phyloP scores from a whole-genome alignment of 2,329 filamentous ascomycete genomes.

The Penicillium sp. region DNA sequence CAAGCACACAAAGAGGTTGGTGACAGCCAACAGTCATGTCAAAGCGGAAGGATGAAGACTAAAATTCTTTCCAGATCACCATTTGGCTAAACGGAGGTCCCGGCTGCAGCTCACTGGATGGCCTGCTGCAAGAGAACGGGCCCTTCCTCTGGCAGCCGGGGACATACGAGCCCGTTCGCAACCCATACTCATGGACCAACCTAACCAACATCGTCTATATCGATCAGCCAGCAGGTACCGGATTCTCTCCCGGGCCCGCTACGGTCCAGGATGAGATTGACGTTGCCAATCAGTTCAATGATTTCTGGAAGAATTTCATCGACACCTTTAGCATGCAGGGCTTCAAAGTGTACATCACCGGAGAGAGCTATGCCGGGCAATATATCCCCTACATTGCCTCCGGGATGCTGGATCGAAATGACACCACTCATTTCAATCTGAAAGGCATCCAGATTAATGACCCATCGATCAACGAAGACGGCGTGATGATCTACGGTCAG shows the following conservation, averaged over 20 bases:
- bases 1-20: slow-evolving; percentile 41
- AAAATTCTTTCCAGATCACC: slow-evolving; percentile 30
- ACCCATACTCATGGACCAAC: slow-evolving; percentile 68
- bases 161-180: slow-evolving; percentile 61
- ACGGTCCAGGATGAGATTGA: slow-evolving; percentile 66
- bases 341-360: slow-evolving; percentile 69
- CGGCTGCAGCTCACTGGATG: slow-evolving; percentile 59
- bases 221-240: slow-evolving; percentile 53
- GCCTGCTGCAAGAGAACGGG: slow-evolving; percentile 71
- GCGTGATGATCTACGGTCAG: slow-evolving; percentile 50
- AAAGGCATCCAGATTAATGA: slow-evolving; percentile 70
- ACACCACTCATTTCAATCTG: slow-evolving; percentile 66
- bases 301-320: slow-evolving; percentile 74
- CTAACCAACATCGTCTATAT: slow-evolving; percentile 70
- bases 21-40: no score
- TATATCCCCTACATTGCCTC: slow-evolving; percentile 71
- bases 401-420: slow-evolving; percentile 66
- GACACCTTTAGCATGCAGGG: slow-evolving; percentile 66
- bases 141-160: slow-evolving; percentile 69
- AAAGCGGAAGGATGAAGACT: no score
- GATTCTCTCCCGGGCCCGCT: slow-evolving; percentile 65
- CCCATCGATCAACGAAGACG: slow-evolving; percentile 58
- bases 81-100: slow-evolving; percentile 53
- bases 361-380: slow-evolving; percentile 67
- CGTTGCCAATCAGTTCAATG: slow-evolving; percentile 67